Evolutionary conservation across 2,329 filamentous ascomycete species (phyloP).

Genomic region (Pyricularia pennisetigena): DNA sequence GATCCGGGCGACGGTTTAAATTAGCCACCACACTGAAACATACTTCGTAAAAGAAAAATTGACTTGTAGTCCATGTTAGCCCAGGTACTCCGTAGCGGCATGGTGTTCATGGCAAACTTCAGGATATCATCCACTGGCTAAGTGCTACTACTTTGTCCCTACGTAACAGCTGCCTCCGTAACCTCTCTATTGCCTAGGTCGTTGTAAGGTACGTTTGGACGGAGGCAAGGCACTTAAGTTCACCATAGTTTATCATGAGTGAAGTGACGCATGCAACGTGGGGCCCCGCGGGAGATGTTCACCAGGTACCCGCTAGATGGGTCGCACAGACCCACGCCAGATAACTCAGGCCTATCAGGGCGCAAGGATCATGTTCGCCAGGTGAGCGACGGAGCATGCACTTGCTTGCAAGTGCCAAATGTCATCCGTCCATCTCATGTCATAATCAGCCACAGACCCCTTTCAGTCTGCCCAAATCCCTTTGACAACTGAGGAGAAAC

Average conservation of each 20-base stretch:
- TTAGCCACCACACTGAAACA: not conserved
- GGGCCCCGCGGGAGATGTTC: conserved; percentile 1
- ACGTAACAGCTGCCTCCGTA: not conserved
- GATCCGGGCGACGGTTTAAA: not conserved
- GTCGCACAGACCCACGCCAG: not conserved
- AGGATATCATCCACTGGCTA: not conserved
- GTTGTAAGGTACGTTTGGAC: not conserved
- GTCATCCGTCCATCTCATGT: conserved; percentile 1
- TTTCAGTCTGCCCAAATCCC: not conserved
- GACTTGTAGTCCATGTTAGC: not conserved
- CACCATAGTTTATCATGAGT: not conserved
- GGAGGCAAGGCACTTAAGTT: not conserved
- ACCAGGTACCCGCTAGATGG: not conserved
- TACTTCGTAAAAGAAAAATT: not conserved
- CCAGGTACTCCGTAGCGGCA: not conserved
- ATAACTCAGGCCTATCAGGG: not conserved
- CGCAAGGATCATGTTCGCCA: conserved; percentile 1
- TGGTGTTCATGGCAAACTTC: not conserved
- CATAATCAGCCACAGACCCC: not conserved
- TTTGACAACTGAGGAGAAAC: not conserved
- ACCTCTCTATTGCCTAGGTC: not conserved
- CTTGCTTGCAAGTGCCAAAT: conserved; percentile 1
- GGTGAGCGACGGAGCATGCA: not conserved
- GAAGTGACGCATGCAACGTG: conserved; percentile 1
- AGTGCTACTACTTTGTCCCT: not conserved